Evolutionary conservation across 345 rosid genomes (phyloP).

Genomic region (Aethionema arabicum): DNA sequence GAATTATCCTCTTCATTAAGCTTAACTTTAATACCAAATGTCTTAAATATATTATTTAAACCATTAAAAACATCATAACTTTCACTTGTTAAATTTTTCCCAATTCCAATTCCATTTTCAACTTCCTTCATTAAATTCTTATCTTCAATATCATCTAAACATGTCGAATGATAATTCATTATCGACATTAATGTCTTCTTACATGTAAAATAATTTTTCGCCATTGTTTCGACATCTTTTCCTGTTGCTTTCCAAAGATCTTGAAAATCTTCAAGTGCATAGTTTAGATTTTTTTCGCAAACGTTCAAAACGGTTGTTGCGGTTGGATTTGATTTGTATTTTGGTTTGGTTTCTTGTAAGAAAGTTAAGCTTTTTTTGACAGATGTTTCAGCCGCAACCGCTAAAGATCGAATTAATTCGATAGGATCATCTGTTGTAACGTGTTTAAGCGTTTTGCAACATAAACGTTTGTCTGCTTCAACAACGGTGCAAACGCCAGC

Average conservation of each 20-base stretch:
- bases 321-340: constrained; percentile 16
- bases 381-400: constrained; percentile 35
- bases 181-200: constrained; percentile 33
- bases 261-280: constrained; percentile 31
- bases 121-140: constrained; percentile 28
- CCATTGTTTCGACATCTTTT: constrained; percentile 30
- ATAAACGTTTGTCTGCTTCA: constrained; percentile 43
- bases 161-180: constrained; percentile 31
- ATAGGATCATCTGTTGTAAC: constrained; percentile 49
- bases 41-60: constrained; percentile 28
- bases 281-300: constrained; percentile 33
- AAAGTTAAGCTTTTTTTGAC: constrained; percentile 35
- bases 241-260: constrained; percentile 30
- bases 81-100: constrained; percentile 31
- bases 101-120: constrained; percentile 30
- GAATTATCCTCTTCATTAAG: constrained; percentile 35
- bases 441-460: constrained; percentile 46
- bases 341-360: constrained; percentile 31
- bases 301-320: constrained; percentile 17
- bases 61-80: constrained; percentile 26
- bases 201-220: constrained; percentile 30
- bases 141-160: constrained; percentile 38
- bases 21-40: constrained; percentile 37
- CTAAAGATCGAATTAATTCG: constrained; percentile 42
- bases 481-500: constrained; percentile 45